phyloP scores from a whole-genome alignment of 768 basidiomycete genomes.

The Boletus fagicola region DNA sequence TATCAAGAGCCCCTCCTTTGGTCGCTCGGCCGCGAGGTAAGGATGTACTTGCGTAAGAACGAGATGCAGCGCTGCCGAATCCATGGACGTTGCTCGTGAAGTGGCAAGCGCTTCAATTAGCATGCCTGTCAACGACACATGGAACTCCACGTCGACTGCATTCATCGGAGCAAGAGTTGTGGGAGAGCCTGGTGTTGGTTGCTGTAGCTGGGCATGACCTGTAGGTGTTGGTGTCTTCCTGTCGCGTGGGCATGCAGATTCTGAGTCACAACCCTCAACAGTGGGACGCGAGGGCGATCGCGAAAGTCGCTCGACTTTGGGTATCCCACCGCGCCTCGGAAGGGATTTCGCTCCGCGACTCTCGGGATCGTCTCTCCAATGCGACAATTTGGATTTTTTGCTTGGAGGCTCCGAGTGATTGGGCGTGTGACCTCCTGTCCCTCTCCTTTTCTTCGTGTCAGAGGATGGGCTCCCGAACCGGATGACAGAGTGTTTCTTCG shows the following conservation, averaged over 20 bases:
- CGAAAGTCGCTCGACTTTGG: slow-evolving; percentile 2
- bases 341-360: not conserved
- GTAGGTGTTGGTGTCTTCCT: slow-evolving; percentile 4
- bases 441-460: slow-evolving; percentile 1
- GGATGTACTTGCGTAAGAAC: slow-evolving; percentile 55
- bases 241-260: not conserved
- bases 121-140: slow-evolving; percentile 58
- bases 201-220: not conserved
- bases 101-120: slow-evolving; percentile 68
- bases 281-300: slow-evolving; percentile 11
- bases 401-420: slow-evolving; percentile 12
- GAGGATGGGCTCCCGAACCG: not conserved
- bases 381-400: slow-evolving; percentile 24
- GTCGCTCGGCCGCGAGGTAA: slow-evolving; percentile 38
- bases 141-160: slow-evolving; percentile 22
- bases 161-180: slow-evolving; percentile 8
- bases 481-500: slow-evolving; percentile 7
- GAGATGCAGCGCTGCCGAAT: slow-evolving; percentile 52
- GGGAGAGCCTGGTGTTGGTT: not conserved
- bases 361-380: not conserved
- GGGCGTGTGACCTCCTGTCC: not conserved
- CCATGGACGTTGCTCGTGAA: slow-evolving; percentile 67
- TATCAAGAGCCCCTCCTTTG: slow-evolving; percentile 45
- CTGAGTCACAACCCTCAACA: not conserved
- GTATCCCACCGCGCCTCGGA: not conserved